Evolutionary conservation across 2,329 filamentous ascomycete species (phyloP).

Genomic region (Dactylellina leptospora): DNA sequence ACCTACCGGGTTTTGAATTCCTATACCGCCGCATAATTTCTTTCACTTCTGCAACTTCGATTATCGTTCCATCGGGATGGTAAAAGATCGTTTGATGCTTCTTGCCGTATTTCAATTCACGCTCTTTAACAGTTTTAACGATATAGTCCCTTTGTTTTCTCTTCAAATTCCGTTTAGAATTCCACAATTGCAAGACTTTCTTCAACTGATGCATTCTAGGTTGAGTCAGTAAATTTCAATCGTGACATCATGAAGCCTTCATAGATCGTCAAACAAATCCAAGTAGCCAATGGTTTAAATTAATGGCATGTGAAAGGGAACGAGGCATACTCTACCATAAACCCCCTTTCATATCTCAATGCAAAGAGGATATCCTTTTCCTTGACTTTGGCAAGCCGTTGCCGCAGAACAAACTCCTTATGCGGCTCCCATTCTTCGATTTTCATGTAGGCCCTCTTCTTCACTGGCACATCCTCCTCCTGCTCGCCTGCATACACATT

Average conservation of each 20-base stretch:
- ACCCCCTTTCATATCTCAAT: conserved; percentile 37
- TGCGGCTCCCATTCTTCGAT: conserved; percentile 52
- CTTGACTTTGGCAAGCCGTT: conserved; percentile 42
- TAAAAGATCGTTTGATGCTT: conserved; percentile 42
- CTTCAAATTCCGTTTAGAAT: conserved; percentile 46
- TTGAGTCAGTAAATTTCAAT: no score
- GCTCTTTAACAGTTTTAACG: conserved; percentile 41
- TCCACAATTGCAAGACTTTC: conserved; percentile 49
- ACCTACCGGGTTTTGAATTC: conserved; percentile 40
- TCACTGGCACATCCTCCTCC: conserved; percentile 10
- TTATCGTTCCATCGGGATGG: conserved; percentile 30
- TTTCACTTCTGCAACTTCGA: conserved; percentile 42
- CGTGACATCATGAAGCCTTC: no score
- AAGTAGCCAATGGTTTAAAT: no score
- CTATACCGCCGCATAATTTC: conserved; percentile 50
- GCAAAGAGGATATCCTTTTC: conserved; percentile 46
- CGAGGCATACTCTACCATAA: conserved; percentile 39
- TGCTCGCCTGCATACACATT: conserved; percentile 14
- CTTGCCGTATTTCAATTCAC: conserved; percentile 17
- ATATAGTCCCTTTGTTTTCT: conserved; percentile 45
- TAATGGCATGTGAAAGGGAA: no score
- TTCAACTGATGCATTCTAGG: conserved; percentile 50
- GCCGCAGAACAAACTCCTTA: conserved; percentile 44
- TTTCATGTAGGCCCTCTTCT: conserved; percentile 43
- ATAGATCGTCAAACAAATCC: no score